Evolutionary conservation across 2,329 filamentous ascomycete species (phyloP).

Genomic region (Calcarisporium arbuscula): DNA sequence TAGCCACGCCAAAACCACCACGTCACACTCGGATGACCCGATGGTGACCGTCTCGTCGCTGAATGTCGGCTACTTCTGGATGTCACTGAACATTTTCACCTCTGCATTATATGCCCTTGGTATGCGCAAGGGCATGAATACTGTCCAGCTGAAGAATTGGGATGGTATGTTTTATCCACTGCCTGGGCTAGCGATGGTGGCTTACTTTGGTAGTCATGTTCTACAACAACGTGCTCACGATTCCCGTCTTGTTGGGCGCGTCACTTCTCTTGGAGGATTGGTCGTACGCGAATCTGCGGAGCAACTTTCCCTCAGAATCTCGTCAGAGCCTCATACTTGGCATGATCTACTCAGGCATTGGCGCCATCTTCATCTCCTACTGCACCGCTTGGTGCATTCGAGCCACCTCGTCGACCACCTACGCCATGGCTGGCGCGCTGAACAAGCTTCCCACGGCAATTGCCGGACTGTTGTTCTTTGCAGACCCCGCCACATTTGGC

Average conservation of each 20-base stretch:
- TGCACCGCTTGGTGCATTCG: constrained; percentile 99
- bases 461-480: constrained; percentile 88
- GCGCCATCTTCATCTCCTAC: constrained; percentile 95
- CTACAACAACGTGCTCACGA: constrained; percentile 97
- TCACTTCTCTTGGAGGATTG: constrained; percentile 87
- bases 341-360: constrained; percentile 91
- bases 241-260: constrained; percentile 78
- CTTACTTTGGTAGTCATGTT: constrained; percentile 73
- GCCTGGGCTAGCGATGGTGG: background rate
- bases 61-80: constrained; percentile 95
- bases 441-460: constrained; percentile 97
- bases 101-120: constrained; percentile 81
- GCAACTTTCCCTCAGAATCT: constrained; percentile 77
- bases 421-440: constrained; percentile 95
- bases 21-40: constrained; percentile 52
- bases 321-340: constrained; percentile 75
- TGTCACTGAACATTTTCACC: constrained; percentile 93
- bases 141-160: constrained; percentile 99
- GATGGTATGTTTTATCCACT: constrained; percentile 65
- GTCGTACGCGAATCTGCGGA: constrained; percentile 73
- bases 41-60: constrained; percentile 77
- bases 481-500: constrained; percentile 84
- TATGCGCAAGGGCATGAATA: constrained; percentile 98
- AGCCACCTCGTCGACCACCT: constrained; percentile 93
- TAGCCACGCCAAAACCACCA: constrained; percentile 68